These are phyloP conservation scores for Pyrenochaeta sp. DNA, from an alignment of 2,329 filamentous ascomycete species.

Conservation along the genomic window DNA sequence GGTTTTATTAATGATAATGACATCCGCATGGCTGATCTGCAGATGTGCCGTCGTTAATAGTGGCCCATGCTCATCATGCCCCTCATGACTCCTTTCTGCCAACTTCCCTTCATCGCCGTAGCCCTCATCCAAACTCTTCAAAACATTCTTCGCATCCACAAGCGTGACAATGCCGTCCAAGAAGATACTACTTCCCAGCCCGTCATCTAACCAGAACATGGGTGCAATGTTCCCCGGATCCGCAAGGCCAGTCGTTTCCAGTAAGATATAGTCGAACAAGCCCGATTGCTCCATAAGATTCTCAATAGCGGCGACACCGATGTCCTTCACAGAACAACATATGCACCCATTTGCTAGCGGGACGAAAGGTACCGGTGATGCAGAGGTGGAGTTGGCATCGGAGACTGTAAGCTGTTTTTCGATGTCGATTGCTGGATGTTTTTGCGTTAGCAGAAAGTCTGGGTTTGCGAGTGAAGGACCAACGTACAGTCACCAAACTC, in stretches of 20 bases:
- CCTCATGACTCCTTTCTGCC: conserved; percentile 48
- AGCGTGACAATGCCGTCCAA: conserved; percentile 96
- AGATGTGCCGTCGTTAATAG: conserved; percentile 91
- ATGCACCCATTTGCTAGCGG: conserved; percentile 97
- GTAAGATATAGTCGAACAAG: conserved; percentile 94
- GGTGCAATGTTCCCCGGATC: conserved; percentile 96
- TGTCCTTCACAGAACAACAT: conserved; percentile 97
- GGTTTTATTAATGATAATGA: conserved; percentile 92
- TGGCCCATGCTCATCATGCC: conserved; percentile 64
- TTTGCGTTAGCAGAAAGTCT: conserved; percentile 5
- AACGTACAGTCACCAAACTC: conserved; percentile 55
- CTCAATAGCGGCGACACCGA: conserved; percentile 93
- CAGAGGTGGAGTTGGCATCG: conserved; percentile 38
- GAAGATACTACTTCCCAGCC: conserved; percentile 92
- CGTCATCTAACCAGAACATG: conserved; percentile 97
- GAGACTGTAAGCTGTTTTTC: conserved; percentile 95
- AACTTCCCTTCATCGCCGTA: conserved; percentile 56
- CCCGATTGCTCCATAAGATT: conserved; percentile 93
- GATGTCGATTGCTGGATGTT: conserved; percentile 79
- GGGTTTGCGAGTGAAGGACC: not conserved
- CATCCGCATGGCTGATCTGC: conserved; percentile 96
- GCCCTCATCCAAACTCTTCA: conserved; percentile 79
- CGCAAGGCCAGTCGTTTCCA: conserved; percentile 94
- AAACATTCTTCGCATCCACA: conserved; percentile 92
- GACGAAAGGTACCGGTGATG: conserved; percentile 68